phyloP scores from a whole-genome alignment of 257 asterid species.

The Nicotiana tomentosiformis region DNA sequence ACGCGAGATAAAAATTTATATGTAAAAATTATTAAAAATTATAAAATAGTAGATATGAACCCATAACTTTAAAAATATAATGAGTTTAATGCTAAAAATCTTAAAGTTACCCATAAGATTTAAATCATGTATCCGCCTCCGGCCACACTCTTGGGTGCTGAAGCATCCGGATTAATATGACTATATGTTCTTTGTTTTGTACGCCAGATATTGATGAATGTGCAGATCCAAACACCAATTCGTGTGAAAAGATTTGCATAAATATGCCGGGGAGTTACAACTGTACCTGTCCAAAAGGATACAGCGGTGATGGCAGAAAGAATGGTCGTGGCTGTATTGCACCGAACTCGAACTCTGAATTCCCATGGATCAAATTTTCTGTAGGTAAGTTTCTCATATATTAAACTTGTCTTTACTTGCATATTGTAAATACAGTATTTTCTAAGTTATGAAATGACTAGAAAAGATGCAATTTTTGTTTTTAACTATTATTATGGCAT shows the following conservation, averaged over 20 bases:
- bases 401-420: neutral
- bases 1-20: too few species aligned
- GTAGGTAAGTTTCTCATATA: constrained; percentile 17
- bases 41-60: too few species aligned
- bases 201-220: constrained; percentile 43
- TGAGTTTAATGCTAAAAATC: too few species aligned
- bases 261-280: constrained; percentile 38
- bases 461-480: too few species aligned
- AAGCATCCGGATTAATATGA: neutral
- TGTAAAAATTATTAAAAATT: too few species aligned
- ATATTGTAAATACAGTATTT: neutral
- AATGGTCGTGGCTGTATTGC: constrained; percentile 42
- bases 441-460: too few species aligned
- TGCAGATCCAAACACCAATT: constrained; percentile 18
- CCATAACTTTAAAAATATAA: too few species aligned
- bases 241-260: constrained; percentile 28
- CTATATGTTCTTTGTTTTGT: neutral
- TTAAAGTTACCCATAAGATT: too few species aligned
- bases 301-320: constrained; percentile 48
- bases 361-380: constrained; percentile 41
- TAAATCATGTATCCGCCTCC: too few species aligned
- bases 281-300: constrained; percentile 61
- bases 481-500: too few species aligned
- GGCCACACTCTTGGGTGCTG: too few species aligned
- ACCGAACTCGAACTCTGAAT: constrained; percentile 23